phyloP scores from a whole-genome alignment of 345 rosid genomes.

The Populus euphratica region DNA sequence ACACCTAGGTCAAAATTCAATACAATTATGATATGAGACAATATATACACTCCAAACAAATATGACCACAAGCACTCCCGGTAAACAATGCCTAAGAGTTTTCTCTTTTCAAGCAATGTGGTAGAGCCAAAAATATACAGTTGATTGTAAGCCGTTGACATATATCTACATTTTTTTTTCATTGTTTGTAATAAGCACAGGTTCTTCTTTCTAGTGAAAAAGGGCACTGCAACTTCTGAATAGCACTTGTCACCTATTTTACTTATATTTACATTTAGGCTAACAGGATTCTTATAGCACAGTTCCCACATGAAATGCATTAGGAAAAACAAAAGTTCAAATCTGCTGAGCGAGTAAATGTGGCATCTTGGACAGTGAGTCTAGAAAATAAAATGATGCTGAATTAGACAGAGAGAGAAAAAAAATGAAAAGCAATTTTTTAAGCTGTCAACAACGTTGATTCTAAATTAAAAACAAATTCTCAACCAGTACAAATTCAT shows the following conservation, averaged over 20 bases:
- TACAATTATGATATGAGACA: no score
- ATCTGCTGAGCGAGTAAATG: neutral
- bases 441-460: no score
- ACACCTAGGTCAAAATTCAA: neutral
- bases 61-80: no score
- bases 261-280: neutral
- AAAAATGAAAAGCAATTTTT: no score
- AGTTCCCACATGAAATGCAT: neutral
- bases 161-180: no score
- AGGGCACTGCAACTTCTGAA: neutral
- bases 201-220: neutral
- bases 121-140: neutral
- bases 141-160: neutral
- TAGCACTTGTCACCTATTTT: neutral
- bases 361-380: neutral
- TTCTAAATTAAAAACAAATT: no score
- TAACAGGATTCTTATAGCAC: neutral
- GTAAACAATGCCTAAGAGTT: neutral
- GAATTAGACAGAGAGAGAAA: neutral
- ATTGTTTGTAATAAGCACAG: neutral
- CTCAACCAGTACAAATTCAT: no score
- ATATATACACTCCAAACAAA: neutral
- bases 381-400: neutral
- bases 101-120: neutral
- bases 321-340: no score